These are phyloP conservation scores for Rhizopus microsporus DNA, from an alignment of 371 early-diverging fungal species.

Conservation along the genomic window DNA sequence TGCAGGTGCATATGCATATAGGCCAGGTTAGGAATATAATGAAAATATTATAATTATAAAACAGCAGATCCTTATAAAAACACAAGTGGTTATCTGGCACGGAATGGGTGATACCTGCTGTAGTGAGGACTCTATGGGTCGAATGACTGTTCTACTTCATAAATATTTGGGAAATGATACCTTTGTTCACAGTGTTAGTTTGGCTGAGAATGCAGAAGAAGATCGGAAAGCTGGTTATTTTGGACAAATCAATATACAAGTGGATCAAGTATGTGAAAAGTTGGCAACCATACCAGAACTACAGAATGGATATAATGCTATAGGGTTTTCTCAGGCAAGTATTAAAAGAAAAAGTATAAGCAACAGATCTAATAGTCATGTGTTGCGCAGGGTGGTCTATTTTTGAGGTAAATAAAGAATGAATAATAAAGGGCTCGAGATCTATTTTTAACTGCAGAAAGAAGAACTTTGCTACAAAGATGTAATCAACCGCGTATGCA, in stretches of 20 bases:
- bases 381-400: slow-evolving; percentile 53
- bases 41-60: too few species aligned
- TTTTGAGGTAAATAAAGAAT: slow-evolving; percentile 45
- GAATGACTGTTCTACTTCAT: slow-evolving; percentile 54
- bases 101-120: slow-evolving; percentile 93
- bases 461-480: slow-evolving; percentile 76
- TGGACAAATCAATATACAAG: slow-evolving; percentile 77
- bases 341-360: background rate
- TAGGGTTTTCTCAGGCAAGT: slow-evolving; percentile 92
- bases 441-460: background rate
- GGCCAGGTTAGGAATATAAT: too few species aligned
- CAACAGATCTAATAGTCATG: background rate
- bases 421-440: background rate
- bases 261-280: slow-evolving; percentile 59
- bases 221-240: slow-evolving; percentile 86
- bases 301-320: slow-evolving; percentile 77
- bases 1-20: too few species aligned
- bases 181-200: slow-evolving; percentile 75
- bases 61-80: too few species aligned
- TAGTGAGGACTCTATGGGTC: slow-evolving; percentile 69
- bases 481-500: slow-evolving; percentile 78
- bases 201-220: slow-evolving; percentile 60
- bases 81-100: slow-evolving; percentile 76
- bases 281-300: slow-evolving; percentile 60
- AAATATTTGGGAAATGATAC: slow-evolving; percentile 47